Evolutionary conservation across 78 protist genomes (phyloP).

Genomic region (Chrysochromulina parva): DNA sequence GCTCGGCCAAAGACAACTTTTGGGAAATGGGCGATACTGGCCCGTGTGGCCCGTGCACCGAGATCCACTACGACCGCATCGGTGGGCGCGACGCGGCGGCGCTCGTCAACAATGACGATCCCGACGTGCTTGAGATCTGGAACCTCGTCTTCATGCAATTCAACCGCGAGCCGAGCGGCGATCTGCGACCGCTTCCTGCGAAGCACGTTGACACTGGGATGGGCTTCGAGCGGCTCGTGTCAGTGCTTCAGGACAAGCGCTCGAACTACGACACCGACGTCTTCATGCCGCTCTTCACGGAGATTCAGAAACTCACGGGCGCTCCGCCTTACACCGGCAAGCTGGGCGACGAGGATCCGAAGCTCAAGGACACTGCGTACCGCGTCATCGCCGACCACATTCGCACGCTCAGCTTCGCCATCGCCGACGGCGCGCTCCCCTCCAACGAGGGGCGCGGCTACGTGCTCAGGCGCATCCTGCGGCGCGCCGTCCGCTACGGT

Average conservation of each 20-base stretch:
- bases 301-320: slow-evolving; percentile 74
- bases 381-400: slow-evolving; percentile 98
- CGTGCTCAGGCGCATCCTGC: slow-evolving; percentile 93
- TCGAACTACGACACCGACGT: slow-evolving; percentile 98
- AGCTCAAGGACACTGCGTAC: slow-evolving; percentile 91
- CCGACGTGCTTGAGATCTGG: slow-evolving; percentile 97
- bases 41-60: slow-evolving; percentile 99
- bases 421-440: slow-evolving; percentile 89
- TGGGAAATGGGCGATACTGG: slow-evolving; percentile 65
- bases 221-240: slow-evolving; percentile 93
- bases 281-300: slow-evolving; percentile 85
- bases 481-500: slow-evolving; percentile 93
- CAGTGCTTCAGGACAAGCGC: slow-evolving; percentile 84
- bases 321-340: slow-evolving; percentile 34
- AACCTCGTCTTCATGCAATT: slow-evolving; percentile 94
- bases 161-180: slow-evolving; percentile 68
- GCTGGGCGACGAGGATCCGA: slow-evolving; percentile 80
- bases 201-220: slow-evolving; percentile 96
- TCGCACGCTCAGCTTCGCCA: slow-evolving; percentile 91
- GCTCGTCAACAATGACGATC: slow-evolving; percentile 80
- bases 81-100: slow-evolving; percentile 53
- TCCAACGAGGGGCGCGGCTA: slow-evolving; percentile 80
- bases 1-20: slow-evolving; percentile 40
- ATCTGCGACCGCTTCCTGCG: slow-evolving; percentile 77
- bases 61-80: slow-evolving; percentile 96